Base-by-base conservation (phyloP, 176 grass and related monocot genomes). In the Carex cristatella region DNA sequence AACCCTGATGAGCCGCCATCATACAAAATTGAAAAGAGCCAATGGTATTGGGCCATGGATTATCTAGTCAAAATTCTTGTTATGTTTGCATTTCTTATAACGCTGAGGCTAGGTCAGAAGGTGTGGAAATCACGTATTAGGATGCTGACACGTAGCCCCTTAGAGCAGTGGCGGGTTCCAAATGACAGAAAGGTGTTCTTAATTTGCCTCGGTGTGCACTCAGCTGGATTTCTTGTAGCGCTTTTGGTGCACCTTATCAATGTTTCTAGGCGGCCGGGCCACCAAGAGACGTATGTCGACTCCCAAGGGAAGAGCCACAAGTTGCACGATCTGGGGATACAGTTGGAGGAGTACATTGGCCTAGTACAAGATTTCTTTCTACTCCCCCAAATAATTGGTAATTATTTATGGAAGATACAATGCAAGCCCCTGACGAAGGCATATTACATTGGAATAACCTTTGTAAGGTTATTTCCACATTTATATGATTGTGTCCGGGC, bases 71-170 rank as follows among this genome's bases (percentile, higher is more conserved):
- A 97, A 85, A 85, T 91, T 83, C 90, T 97, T 40, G 87, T 94
- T 84, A 89, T 97, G 16, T 83, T 80, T 5, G 92, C 92, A 0
- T 90, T 97, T 59, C 90, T 97, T 2, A 86, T 94, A 9, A 94
- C 94, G 31, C 69, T 97, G 40, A 88, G 94, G 44, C 81, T 97
- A 13, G 90, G 81, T 59, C 94, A 97, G 89, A 94, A 94, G 89
- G 94, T 94, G 4, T 89, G 89, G 94, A 89, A 91, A 71, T 97
- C 94, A 13, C 85, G 94, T 6, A 97, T 97, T 86, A 90, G 92
- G 13, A 44, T 92, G 83, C 87, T 94, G 0, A 91, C 87, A 64
- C 94, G 94, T 35, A 88, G 88, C 33, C 94, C 94, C 44, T 85
- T 97, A 54, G 92, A 97, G 84, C 90, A 89, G 0, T 81, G 87